Evolutionary conservation across 805 yeast species (phyloP), one percentile per base, ranked within the genome.

Genomic region (Candida ascalaphidarum): DNA sequence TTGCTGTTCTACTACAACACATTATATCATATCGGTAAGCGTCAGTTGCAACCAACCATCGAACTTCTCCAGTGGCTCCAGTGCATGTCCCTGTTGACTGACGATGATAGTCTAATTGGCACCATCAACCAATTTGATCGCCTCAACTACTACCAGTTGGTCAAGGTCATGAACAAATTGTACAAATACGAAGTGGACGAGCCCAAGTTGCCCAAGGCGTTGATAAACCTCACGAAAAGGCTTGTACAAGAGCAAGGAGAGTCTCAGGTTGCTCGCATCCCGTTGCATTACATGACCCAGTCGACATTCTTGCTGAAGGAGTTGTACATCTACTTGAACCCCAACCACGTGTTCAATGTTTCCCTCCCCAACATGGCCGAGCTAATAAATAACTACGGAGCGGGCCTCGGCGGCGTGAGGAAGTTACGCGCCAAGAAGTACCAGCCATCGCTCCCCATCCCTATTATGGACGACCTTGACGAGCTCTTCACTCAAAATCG

Each of bases 31-130:
- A 69, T 85, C 13, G 79, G 92, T 0, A 74, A 71, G 22, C 56
- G 59, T 14, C 85, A 82, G 39, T 60, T 88, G 28, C 71, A 70
- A 34, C 86, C 95, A 0, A 63, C 81, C 0, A 71, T 80, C 29
- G 88, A 89, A 50, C 53, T 89, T 17, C 58, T 89, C 31, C 96
- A 89, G 51, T 89, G 95, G 89, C 57, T 88, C 28, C 97, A 88
- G 51, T 81, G 89, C 23, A 73, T 85, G 51, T 73, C 94, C 1
- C 73, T 81, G 10, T 57, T 88, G 25, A 68, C 68, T 11, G 76
- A 74, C 33, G 81, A 76, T 32, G 86, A 78, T 30, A 59, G 76
- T 21, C 62, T 82, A 28, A 65, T 68, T 6, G 61, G 66, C 9
- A 71, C 82, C 6, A 47, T 74, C 18, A 55, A 57, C 11, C 66